Conservation (phyloP, 1,284 basidiomycete genomes). For the Athelia sp. region DNA sequence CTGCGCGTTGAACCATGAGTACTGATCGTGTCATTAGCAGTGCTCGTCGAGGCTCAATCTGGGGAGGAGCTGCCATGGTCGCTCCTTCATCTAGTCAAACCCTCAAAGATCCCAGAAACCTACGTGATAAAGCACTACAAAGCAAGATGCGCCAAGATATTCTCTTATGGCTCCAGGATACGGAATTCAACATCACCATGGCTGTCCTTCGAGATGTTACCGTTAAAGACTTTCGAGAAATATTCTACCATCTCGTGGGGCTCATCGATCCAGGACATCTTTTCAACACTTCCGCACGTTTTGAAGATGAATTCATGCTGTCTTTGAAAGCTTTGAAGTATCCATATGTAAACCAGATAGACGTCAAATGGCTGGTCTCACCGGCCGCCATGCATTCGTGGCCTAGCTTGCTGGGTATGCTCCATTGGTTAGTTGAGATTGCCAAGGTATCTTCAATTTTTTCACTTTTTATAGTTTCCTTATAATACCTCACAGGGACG, state of each 20-base stretch:
- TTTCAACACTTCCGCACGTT: conserved; percentile 49
- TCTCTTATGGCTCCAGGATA: conserved; percentile 55
- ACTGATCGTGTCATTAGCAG: conserved; percentile 35
- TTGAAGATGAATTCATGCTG: conserved; percentile 79
- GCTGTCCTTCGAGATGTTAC: conserved; percentile 70
- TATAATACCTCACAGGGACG: conserved; percentile 30
- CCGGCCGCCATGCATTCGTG: conserved; percentile 83
- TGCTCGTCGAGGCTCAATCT: conserved; percentile 63
- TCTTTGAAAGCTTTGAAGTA: conserved; percentile 73
- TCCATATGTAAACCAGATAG: conserved; percentile 68
- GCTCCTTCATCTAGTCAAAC: conserved; percentile 45
- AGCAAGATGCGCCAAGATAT: conserved; percentile 73
- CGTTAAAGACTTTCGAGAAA: conserved; percentile 75
- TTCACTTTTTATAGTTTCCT: background rate
- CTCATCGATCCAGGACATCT: conserved; percentile 66
- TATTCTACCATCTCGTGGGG: conserved; percentile 77
- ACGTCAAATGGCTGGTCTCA: conserved; percentile 79
- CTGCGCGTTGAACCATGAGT: too few species aligned
- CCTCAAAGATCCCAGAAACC: conserved; percentile 66
- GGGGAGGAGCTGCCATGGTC: conserved; percentile 43
- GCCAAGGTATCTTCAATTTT: conserved; percentile 51
- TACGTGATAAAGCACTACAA: conserved; percentile 71
- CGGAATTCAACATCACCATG: conserved; percentile 61
- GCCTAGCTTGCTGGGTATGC: conserved; percentile 75
- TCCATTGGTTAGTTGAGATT: conserved; percentile 85